phyloP scores from a whole-genome alignment of 2,329 filamentous ascomycete species.

The Penicillium frequentans region DNA sequence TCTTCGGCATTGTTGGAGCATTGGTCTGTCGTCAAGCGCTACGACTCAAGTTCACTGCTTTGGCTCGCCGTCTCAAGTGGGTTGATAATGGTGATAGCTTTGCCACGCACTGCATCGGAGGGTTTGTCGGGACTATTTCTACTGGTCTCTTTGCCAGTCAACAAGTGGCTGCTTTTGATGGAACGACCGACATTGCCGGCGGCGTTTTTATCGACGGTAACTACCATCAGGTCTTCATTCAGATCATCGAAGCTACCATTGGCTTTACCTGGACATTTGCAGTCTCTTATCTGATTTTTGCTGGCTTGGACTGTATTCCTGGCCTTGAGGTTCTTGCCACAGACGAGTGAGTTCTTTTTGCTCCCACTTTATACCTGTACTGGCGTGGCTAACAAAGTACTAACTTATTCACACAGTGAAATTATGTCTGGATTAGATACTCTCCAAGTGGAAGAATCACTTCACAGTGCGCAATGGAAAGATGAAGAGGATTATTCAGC shows the following conservation, averaged over 20 bases:
- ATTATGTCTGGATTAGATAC: not conserved
- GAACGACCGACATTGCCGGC: constrained; percentile 49
- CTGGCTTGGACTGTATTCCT: constrained; percentile 36
- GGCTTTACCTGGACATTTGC: constrained; percentile 54
- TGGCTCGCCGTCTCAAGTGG: constrained; percentile 50
- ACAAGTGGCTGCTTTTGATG: constrained; percentile 52
- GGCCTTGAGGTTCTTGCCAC: constrained; percentile 48
- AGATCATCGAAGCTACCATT: constrained; percentile 53
- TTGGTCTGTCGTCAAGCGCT: constrained; percentile 53
- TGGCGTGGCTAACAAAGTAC: not conserved
- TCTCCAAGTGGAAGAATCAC: not conserved
- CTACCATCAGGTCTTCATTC: constrained; percentile 49
- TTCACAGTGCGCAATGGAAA: not conserved
- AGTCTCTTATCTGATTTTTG: constrained; percentile 51
- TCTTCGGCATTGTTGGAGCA: constrained; percentile 51
- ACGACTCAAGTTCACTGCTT: constrained; percentile 53
- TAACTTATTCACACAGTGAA: not conserved
- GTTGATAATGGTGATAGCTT: constrained; percentile 59
- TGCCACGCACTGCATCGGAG: constrained; percentile 54
- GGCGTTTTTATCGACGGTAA: constrained; percentile 58
- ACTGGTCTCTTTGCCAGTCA: constrained; percentile 54
- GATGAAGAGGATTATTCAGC: not conserved
- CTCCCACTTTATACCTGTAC: not conserved
- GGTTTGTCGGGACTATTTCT: constrained; percentile 53
- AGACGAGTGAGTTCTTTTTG: constrained; percentile 48